Conservation (phyloP, 75 land plant genomes). For the Pseudotsuga menziesii region DNA sequence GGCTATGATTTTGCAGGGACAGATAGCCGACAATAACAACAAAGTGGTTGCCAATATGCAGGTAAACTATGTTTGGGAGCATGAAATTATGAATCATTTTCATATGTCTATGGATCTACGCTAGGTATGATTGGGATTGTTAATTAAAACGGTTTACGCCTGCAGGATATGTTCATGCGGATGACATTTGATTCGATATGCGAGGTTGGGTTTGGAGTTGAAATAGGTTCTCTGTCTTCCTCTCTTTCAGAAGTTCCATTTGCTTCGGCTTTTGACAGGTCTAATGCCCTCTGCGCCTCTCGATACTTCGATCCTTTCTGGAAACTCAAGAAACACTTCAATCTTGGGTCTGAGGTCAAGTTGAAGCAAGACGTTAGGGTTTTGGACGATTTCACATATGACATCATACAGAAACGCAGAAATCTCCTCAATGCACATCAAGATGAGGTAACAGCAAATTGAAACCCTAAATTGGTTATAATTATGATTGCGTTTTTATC, state of each 20-base stretch:
- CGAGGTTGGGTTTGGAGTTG: slow-evolving; percentile 34
- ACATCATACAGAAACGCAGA: slow-evolving; percentile 18
- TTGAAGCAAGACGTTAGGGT: not conserved
- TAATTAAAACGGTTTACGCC: slow-evolving; percentile 1
- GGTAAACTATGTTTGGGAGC: not conserved
- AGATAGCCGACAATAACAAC: too few species aligned
- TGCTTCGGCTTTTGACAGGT: slow-evolving; percentile 24
- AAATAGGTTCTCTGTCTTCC: slow-evolving; percentile 14
- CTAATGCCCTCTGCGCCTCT: slow-evolving; percentile 10
- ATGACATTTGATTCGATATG: slow-evolving; percentile 26
- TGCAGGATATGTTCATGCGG: slow-evolving; percentile 26
- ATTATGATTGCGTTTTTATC: not conserved
- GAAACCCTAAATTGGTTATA: not conserved
- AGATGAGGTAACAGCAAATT: not conserved
- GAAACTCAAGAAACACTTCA: slow-evolving; percentile 15
- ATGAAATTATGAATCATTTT: too few species aligned
- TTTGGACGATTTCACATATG: slow-evolving; percentile 14
- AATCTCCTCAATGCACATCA: not conserved
- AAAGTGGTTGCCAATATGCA: slow-evolving; percentile 4
- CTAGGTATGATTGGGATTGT: too few species aligned
- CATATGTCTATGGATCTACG: too few species aligned
- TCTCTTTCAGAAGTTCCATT: slow-evolving; percentile 30
- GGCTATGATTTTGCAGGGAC: not conserved
- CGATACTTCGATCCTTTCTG: slow-evolving; percentile 18
- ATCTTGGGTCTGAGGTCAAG: slow-evolving; percentile 19